Evolutionary conservation across 2,329 filamentous ascomycete species (phyloP).

Genomic region (Colletotrichum lentis): DNA sequence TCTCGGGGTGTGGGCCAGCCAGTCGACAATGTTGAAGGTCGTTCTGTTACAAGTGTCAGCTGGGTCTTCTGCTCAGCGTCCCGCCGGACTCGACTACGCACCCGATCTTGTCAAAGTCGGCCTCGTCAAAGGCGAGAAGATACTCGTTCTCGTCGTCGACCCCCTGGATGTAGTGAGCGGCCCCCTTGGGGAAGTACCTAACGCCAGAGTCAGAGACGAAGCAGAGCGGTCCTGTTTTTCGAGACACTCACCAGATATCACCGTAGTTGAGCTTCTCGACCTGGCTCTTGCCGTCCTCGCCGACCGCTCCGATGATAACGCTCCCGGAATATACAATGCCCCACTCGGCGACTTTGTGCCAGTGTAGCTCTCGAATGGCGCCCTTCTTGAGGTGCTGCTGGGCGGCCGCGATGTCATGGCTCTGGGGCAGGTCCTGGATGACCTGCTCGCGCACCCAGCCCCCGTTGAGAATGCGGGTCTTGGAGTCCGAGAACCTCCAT

Average conservation of each 20-base stretch:
- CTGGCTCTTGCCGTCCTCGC: conserved; percentile 66
- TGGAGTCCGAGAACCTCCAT: conserved; percentile 74
- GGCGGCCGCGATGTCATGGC: conserved; percentile 71
- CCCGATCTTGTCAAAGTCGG: conserved; percentile 70
- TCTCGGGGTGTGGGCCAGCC: conserved; percentile 72
- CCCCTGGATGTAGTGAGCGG: conserved; percentile 70
- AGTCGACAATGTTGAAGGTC: conserved; percentile 76
- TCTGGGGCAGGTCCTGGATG: conserved; percentile 70
- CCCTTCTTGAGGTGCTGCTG: conserved; percentile 75
- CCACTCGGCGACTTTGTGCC: conserved; percentile 75
- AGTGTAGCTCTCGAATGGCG: conserved; percentile 71
- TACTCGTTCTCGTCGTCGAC: conserved; percentile 73
- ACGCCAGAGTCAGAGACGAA: neutral
- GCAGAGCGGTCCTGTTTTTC: too few species aligned
- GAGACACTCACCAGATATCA: conserved; percentile 62
- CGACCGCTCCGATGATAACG: conserved; percentile 67
- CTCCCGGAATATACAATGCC: conserved; percentile 67
- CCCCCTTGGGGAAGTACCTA: conserved; percentile 70
- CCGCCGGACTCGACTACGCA: conserved; percentile 43
- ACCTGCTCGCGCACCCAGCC: conserved; percentile 74
- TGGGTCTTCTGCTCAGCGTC: neutral
- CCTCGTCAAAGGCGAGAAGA: conserved; percentile 71
- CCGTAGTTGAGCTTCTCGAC: conserved; percentile 65
- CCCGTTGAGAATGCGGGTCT: conserved; percentile 67
- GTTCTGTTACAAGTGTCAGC: conserved; percentile 54